Base-by-base conservation (phyloP, 768 basidiomycete species). In the Asterophora lycoperdoides region DNA sequence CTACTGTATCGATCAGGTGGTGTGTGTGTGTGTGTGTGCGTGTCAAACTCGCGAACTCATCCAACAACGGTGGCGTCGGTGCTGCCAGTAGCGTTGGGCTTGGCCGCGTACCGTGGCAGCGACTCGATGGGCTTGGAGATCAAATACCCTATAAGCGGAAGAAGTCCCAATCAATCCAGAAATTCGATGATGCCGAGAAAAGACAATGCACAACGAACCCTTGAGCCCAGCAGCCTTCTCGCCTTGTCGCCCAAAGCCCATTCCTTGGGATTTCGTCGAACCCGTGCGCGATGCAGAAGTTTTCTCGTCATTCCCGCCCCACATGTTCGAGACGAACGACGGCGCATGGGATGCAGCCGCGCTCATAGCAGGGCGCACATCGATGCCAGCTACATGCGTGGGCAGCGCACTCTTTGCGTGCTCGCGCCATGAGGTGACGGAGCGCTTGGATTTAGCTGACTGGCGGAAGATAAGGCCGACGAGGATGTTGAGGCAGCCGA, bases 401-500 rank as follows among this genome's bases (percentile, higher is more conserved):
- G 81, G 82, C 33, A 84, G 70, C n/a, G 73, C 69, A 52, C 68
- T 70, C 62, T 78, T 77, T 28, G 71, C 64, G 14, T 77, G 72
- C 9, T 74, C 75, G 51, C 79, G 75, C 86, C 85, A 89, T 14
- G 76, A 71, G 14, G 71, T 80, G 57, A 89, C 67, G 48, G 80
- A 83, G 15, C 85, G 79, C 56, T 80, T 82, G 15, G 66, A 51
- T 56, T 83, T 85, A 49, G 79, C 81, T 1, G 71, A 73, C 56
- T 76, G 73, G 47, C 83, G 80, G 75, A 83, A 88, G 63, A 86
- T 77, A 56, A 89, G 77, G 35, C 86, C 86, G 53, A 83, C 73
- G 50, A 92, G 64, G 56, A 92, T 82, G 71, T 95, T 92, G 47
- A 95, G 67, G 67, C 89, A 92, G n/a, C 92, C 93, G 49, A 95